Base-by-base conservation (phyloP, 306 rosid species). In the Spatholobus suberectus region DNA sequence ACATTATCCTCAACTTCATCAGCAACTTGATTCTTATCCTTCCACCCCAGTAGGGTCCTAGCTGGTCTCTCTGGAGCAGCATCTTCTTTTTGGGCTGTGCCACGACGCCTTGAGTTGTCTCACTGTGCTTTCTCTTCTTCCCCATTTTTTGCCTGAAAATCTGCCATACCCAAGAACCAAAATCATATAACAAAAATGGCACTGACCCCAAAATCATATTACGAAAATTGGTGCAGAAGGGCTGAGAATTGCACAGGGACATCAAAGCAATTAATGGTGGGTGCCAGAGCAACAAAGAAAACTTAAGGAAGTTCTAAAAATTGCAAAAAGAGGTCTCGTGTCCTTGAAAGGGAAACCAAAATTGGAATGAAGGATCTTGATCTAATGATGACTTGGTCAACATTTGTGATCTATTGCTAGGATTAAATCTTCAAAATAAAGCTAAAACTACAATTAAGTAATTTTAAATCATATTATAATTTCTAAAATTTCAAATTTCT, bases 61-160 rank as follows among this genome's bases (percentile, higher is more conserved):
- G 71, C 75, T 23, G 97, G 92, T 77, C 98, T 91, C 88, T 91
- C 97, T 1, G 90, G 79, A 58, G 97, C 95, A 14, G 41, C 70
- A 3, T 77, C 89, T n/a, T 92, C 97, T 90, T 89, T 81, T 89
- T 86, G 0, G 80, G 69, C 20, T 78, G 63, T 6, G 78, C 87
- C 20, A 52, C 74, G 12, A 52, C 74, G 12, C 74, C 86, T 68
- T 82, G 84, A 0, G 51, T 44, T 12, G 85, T 35, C 58, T 95
- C 97, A 27, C 69, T 83, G 44, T 89, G 97, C 76, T 95, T 95
- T 84, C 98, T 90, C 95, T 95, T 95, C 91, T 91, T 95, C 40
- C 83, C 97, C 98, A 90, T 91, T 35, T 47, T 44, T 44, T 13
- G 17, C 51, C 12, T 2, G 51, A 61, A 40, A 83, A 83, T 44